Evolutionary conservation across 331 rosid species (phyloP), one percentile per base, ranked within the genome.

Genomic region (Erythrophleum ivorense): DNA sequence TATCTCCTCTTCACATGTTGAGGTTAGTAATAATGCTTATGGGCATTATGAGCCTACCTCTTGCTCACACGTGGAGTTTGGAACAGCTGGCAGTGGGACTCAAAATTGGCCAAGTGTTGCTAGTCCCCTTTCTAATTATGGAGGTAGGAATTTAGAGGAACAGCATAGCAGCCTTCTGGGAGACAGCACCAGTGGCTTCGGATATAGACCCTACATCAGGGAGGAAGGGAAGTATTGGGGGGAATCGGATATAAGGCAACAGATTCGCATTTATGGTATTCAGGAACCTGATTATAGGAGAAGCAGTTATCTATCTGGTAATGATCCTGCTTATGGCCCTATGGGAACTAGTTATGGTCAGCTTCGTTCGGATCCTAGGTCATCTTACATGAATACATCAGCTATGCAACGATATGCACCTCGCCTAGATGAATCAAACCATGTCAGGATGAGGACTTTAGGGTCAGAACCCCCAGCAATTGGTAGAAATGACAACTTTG

Each of bases 361-460:
- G 59, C 54, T 19, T 8, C 80, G 87, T 84, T 63, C 84, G 0
- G 63, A 54, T 3, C 24, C 83, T 8, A 85, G 83, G 49, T 40
- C 84, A 29, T 58, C 89, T 65, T 90, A 81, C 82, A 84, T 52
- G 58, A 83, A 50, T 73, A 75, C 80, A 2, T 85, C 97, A 5
- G 86, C 90, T 46, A 86, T 81, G 88, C 89, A 87, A 57, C 90
- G 91, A 62, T 91, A 93, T 71, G 86, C 85, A 7, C 95, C 97
- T 52, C 91, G 89, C 64, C 38, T 91, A 24, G 92, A 94, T 68
- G 94, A 88, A 73, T 41, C 87, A 57, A 91, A 88, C 88, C 87
- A 83, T 80, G 29, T 24, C 12, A 82, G 91, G 70, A 66, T 78
- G 77, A 81, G 84, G 34, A 71, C 83, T 80, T 43, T 87, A 18